phyloP scores from a whole-genome alignment of 331 rosid genomes.

The Prunus yedoensis region DNA sequence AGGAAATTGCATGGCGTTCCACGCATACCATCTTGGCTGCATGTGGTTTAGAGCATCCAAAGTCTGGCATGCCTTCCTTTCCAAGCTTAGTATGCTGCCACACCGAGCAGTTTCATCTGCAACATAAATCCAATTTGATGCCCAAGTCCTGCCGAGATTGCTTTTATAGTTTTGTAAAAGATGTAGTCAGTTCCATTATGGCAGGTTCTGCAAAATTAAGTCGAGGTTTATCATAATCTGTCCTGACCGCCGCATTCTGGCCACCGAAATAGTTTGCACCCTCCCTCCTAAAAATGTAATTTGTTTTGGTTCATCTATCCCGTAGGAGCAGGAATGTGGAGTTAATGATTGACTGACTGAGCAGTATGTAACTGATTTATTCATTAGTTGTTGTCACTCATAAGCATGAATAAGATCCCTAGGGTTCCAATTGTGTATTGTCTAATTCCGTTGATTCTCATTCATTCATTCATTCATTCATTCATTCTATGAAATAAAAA shows the following conservation, averaged over 20 bases:
- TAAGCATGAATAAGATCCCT: neutral
- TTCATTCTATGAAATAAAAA: too few relatives aligned
- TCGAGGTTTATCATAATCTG: neutral
- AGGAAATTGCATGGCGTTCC: conserved; percentile 61
- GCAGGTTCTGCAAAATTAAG: conserved; percentile 27
- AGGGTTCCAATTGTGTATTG: too few relatives aligned
- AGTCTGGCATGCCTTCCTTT: conserved; percentile 17
- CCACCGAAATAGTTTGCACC: neutral
- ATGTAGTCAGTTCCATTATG: conserved; percentile 44
- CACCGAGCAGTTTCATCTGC: conserved; percentile 20
- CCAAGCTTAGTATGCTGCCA: conserved; percentile 51
- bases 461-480: too few relatives aligned
- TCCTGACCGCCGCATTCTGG: neutral
- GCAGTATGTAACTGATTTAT: neutral
- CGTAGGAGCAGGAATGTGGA: neutral
- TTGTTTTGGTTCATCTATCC: neutral
- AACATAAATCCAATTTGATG: conserved; percentile 43
- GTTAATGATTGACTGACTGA: neutral
- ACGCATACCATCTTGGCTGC: conserved; percentile 71
- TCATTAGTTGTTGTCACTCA: neutral
- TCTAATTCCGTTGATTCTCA: too few relatives aligned
- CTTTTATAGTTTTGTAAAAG: conserved; percentile 49
- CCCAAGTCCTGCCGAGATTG: conserved; percentile 60
- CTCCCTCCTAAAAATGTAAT: neutral
- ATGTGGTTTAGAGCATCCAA: conserved; percentile 48